Base-by-base conservation (phyloP, 495 filamentous ascomycete genomes). In the Penicillium antarcticum region DNA sequence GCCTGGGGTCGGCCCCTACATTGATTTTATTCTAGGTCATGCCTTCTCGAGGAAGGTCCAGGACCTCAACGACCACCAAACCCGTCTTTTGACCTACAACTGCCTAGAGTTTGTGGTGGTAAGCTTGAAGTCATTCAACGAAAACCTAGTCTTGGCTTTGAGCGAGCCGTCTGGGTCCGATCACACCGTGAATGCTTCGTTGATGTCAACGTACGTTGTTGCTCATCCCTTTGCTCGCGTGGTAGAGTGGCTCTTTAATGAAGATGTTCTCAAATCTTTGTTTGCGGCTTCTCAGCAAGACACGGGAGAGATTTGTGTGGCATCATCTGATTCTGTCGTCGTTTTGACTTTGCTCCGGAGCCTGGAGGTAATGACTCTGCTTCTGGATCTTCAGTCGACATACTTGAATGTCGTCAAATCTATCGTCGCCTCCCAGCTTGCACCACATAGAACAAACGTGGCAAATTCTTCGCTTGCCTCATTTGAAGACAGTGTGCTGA, bases 181-280 rank as follows among this genome's bases (percentile, higher is more conserved):
- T 67, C 59, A 77, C 13, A 81, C 84, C 5, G 85, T 92, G 51
- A 77, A 82, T 37, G 73, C 87, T 26, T 85, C 84, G 3, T 86
- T 84, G 16, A 69, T 97, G 21, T 76, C 81, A 40, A 76, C 76
- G 13, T 99, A 99, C 58, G 80, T 90, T 48, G 80, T 84, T 5
- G 77, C 96, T 19, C 94, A 99, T 70, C 91, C 94, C 8, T 97
- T 96, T 58, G 83, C 87, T 16, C 82, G 94, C 33, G 88, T 91
- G 18, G 94, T 96, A 83, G 95, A 97, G 65, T 97, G 95, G 89
- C 78, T 97, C 66, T 96, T 95, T 63, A 96, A 95, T 58, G 89
- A 94, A 56, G 89, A 88, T 54, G 89, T 96, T 19, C 79, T 96
- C 47, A 78, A 78, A 53, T 82, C 84, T 17, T 67, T 99, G 12